A percentile compares a stretch with the other conserved stretches of the same genome.
Evolutionary conservation across 768 basidiomycete species (phyloP).

Genomic region (Suillus alpinus): DNA sequence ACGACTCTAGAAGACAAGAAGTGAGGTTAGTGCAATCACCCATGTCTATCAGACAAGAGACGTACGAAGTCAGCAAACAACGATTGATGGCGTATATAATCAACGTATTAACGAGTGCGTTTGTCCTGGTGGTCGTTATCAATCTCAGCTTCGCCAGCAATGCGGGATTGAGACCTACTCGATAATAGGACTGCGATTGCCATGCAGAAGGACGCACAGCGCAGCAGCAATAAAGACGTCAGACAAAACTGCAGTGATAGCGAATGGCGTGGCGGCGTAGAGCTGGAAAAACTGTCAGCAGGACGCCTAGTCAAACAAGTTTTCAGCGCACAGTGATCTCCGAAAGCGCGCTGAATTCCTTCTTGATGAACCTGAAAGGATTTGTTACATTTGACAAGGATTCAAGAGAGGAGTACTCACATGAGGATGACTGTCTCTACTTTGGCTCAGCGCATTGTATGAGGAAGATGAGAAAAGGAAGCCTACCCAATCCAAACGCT

Average conservation of each 20-base stretch:
- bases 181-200: slow-evolving; percentile 36
- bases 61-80: slow-evolving; percentile 47
- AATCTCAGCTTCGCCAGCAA: neutral
- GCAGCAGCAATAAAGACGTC: slow-evolving; percentile 43
- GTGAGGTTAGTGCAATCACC: neutral
- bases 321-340: slow-evolving; percentile 34
- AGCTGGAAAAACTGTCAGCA: slow-evolving; percentile 22
- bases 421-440: slow-evolving; percentile 11
- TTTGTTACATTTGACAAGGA: neutral
- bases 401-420: neutral
- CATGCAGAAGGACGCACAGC: slow-evolving; percentile 41
- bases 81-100: slow-evolving; percentile 52
- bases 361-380: slow-evolving; percentile 35
- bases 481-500: slow-evolving; percentile 38
- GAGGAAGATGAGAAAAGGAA: neutral
- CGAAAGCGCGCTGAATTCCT: slow-evolving; percentile 33
- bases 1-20: slow-evolving; percentile 11
- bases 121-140: slow-evolving; percentile 31
- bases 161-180: slow-evolving; percentile 20
- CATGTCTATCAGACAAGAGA: neutral
- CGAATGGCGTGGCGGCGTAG: slow-evolving; percentile 43
- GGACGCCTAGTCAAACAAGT: neutral
- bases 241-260: slow-evolving; percentile 41
- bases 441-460: neutral
- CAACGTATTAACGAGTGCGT: slow-evolving; percentile 38